A percentile compares a stretch with the other conserved stretches of the same genome.
Conservation (phyloP, 495 filamentous ascomycete genomes). For the Letharia columbiana region DNA sequence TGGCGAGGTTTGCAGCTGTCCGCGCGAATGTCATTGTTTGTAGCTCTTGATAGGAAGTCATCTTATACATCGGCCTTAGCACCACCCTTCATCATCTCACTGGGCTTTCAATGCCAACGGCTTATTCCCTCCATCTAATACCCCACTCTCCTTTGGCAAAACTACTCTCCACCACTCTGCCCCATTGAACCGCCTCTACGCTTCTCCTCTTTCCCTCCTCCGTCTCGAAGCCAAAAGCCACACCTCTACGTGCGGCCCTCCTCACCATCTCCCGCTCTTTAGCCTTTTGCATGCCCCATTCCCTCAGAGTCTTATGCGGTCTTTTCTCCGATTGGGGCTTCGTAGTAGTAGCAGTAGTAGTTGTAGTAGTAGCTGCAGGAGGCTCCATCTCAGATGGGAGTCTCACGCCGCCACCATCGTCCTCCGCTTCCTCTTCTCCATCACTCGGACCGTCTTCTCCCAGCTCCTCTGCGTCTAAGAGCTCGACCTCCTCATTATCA, state of each 20-base stretch:
- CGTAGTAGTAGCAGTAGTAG: slow-evolving; percentile 14
- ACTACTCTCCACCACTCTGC: slow-evolving; percentile 35
- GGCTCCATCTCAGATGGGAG: background rate
- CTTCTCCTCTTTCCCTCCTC: slow-evolving; percentile 9
- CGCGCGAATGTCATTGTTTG: too few species aligned
- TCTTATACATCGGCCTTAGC: too few species aligned
- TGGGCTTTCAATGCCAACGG: background rate
- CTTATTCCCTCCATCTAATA: slow-evolving; percentile 35
- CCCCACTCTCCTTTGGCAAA: slow-evolving; percentile 44
- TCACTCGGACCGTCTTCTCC: slow-evolving; percentile 20
- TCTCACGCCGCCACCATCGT: slow-evolving; percentile 7
- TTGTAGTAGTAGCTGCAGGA: background rate
- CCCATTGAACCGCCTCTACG: slow-evolving; percentile 30
- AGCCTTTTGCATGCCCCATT: slow-evolving; percentile 13
- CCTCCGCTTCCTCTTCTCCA: slow-evolving; percentile 29
- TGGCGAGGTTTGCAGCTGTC: too few species aligned
- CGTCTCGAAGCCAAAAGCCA: slow-evolving; percentile 37
- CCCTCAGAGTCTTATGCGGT: background rate
- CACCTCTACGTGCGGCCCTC: slow-evolving; percentile 35
- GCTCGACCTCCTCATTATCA: slow-evolving; percentile 21
- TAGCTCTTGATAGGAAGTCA: too few species aligned
- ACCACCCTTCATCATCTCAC: too few species aligned
- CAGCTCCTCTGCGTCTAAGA: slow-evolving; percentile 25
- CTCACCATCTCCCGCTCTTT: slow-evolving; percentile 37
- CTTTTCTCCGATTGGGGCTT: background rate